Base-by-base conservation (phyloP, 2,329 filamentous ascomycete genomes). In the Cercospora janseana region DNA sequence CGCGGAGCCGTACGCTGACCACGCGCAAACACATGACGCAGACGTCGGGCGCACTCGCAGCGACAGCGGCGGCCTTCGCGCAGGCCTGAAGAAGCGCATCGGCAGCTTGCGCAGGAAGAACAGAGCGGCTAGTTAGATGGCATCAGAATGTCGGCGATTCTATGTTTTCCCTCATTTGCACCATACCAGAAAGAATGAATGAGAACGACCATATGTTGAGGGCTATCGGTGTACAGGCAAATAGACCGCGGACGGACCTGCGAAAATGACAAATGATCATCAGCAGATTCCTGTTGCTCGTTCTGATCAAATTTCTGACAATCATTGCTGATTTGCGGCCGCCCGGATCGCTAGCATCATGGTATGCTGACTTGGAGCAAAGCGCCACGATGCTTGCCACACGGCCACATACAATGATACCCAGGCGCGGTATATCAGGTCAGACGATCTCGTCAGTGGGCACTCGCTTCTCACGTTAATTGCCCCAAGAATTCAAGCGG, bases 51-150 rank as follows among this genome's bases (percentile, higher is more conserved):
- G 59, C 12, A 54, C 47, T 35, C 58, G 70, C 15, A 70, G 65
- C 12, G 44, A 47, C 15, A 47, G 44, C 12, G 68, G 70, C 38
- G 69, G 65, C 32, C 35, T 67, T 23, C 61, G 58, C 28, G 66
- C 65, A 13, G 66, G 70, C 4, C 49, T 77, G 52, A 76, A 74
- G 69, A 75, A 70, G 67, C 66, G 74, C 18, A 69, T 76, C 38
- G 72, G 73, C 37, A 75, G 72, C 59, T 59, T 76, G 43, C 68
- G 72, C 51, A 69, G 67, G 52, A 68, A 63, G 60, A 61, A 47
- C 34, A 16, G 34, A 28, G 32, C 23, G 4, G 44, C 34, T 18
- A 47, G 34, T 3, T 47, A 23, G 16, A 26, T 37, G 6, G 12
- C 12, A 46, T 12, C 15, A 23, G 18, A 20, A 18, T 26, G 20